Base-by-base conservation (phyloP, 2,329 filamentous ascomycete species). In the Venturia carpophila region DNA sequence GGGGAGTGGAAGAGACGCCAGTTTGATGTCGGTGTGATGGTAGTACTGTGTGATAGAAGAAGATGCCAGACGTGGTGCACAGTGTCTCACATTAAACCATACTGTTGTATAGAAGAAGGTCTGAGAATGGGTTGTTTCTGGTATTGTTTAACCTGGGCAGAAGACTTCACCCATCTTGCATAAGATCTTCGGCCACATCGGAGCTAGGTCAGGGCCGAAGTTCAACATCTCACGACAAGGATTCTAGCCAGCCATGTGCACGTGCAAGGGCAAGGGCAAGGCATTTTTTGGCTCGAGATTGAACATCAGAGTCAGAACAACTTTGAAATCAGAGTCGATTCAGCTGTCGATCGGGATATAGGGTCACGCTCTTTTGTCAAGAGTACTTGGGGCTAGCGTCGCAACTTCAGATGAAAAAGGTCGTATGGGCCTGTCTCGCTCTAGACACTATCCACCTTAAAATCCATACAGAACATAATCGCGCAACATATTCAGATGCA, bases 1-100 rank as follows among this genome's bases (percentile, higher is more conserved):
- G 45, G 61, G 61, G 34, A 63, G 61, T 63, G 61, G 61, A 49
- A 63, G 61, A 21, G 52, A 58, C 41, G 61, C 61, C 61, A 63
- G 61, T 49, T 63, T 49, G 61, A 63, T 37, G 52, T 58, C 52
- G 52, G 52, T 58, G 30, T 58, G 52, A 58, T 7, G 27, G 19
- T 34, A 19, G 17, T 34, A 3, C 37, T 37, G 52, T 58, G 27
- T 58, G 52, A n/a, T 58, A n/a, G 11, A 37, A 37, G 52, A n/a
- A 37, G 10, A 37, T 58, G 52, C 27, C 52, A 27, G 30, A 13
- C 52, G 52, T 37, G 37, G 13, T 58, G 13, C 27, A 52, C 27
- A 58, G 30, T 1, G 30, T 58, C 47, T 58, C 30, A 58, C 52
- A 37, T 37, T n/a, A 58, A 58, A 17, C 52, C 52, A 58, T 58